Percentiles rank a stretch among this genome's conserved stretches.
phyloP scores from a whole-genome alignment of 176 grass and related monocot genomes.

The Eragrostis nindensis region DNA sequence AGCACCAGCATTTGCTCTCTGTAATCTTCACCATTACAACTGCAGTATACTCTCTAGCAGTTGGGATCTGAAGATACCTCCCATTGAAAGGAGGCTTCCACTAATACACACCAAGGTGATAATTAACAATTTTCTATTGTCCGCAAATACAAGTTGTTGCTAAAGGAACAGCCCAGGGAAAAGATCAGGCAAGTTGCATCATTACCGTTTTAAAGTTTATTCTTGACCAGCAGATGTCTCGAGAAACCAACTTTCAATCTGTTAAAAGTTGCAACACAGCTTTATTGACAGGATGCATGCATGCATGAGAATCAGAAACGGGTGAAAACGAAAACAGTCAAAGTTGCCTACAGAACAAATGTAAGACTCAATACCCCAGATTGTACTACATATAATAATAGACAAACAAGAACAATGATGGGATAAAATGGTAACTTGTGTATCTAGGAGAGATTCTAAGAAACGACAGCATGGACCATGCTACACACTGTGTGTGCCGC shows the following conservation, averaged over 20 bases:
- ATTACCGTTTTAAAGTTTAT: slow-evolving; percentile 7
- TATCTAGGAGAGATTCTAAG: background rate
- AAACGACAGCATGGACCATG: slow-evolving; percentile 23
- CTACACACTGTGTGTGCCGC: background rate
- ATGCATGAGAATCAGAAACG: slow-evolving; percentile 42
- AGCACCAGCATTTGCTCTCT: slow-evolving; percentile 5
- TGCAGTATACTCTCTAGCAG: slow-evolving; percentile 4
- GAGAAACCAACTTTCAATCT: slow-evolving; percentile 26
- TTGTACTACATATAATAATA: slow-evolving; percentile 15
- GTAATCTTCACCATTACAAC: background rate
- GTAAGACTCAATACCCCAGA: slow-evolving; percentile 13
- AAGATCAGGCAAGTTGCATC: slow-evolving; percentile 31
- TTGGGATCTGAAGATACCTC: background rate
- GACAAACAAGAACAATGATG: slow-evolving; percentile 2
- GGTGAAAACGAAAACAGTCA: slow-evolving; percentile 15
- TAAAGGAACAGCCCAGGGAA: slow-evolving; percentile 25
- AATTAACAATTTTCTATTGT: slow-evolving; percentile 6
- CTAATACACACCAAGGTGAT: slow-evolving; percentile 17
- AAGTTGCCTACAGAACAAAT: background rate
- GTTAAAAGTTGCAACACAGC: slow-evolving; percentile 19
- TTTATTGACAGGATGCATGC: slow-evolving; percentile 37
- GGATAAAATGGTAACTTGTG: slow-evolving; percentile 1
- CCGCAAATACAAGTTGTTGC: background rate
- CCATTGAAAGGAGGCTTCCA: background rate
- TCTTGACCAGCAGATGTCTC: slow-evolving; percentile 11